Evolutionary conservation across 1,284 basidiomycete genomes (phyloP).

Genomic region (Erythrobasidium hasegawianum): DNA sequence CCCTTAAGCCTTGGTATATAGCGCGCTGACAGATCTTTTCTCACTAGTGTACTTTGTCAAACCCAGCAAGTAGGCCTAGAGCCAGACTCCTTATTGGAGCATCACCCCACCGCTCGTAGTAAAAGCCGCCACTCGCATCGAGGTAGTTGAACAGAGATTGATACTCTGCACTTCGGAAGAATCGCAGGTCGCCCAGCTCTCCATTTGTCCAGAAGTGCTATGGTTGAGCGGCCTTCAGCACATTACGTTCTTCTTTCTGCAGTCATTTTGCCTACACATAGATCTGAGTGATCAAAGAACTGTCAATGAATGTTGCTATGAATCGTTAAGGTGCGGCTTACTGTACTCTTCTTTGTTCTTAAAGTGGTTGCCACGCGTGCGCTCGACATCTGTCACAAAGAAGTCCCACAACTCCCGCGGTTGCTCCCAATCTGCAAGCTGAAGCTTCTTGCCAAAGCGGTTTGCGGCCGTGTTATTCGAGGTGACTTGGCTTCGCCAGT

Average conservation of each 20-base stretch:
- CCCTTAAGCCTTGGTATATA: no score
- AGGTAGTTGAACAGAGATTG: slow-evolving; percentile 48
- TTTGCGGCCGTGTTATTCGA: slow-evolving; percentile 11
- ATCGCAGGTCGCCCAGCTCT: slow-evolving; percentile 50
- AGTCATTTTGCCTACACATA: no score
- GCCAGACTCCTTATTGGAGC: slow-evolving; percentile 51
- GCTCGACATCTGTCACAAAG: slow-evolving; percentile 44
- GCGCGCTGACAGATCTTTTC: background rate
- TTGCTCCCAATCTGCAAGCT: slow-evolving; percentile 37
- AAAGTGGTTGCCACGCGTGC: slow-evolving; percentile 18
- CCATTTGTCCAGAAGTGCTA: slow-evolving; percentile 48
- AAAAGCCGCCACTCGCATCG: slow-evolving; percentile 48
- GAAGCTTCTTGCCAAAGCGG: slow-evolving; percentile 11
- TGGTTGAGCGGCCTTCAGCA: no score
- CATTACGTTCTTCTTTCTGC: no score
- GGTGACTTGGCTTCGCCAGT: slow-evolving; percentile 44
- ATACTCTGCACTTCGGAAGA: slow-evolving; percentile 48
- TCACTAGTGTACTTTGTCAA: slow-evolving; percentile 42
- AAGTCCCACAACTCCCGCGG: slow-evolving; percentile 45
- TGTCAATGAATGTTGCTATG: no score
- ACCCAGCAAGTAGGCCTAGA: slow-evolving; percentile 35
- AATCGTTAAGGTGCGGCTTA: no score
- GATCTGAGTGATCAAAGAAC: no score
- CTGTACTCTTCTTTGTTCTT: slow-evolving; percentile 38
- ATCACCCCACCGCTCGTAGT: slow-evolving; percentile 49